Evolutionary conservation across 2,329 filamentous ascomycete genomes (phyloP).

Genomic region (Massarina eburnea): DNA sequence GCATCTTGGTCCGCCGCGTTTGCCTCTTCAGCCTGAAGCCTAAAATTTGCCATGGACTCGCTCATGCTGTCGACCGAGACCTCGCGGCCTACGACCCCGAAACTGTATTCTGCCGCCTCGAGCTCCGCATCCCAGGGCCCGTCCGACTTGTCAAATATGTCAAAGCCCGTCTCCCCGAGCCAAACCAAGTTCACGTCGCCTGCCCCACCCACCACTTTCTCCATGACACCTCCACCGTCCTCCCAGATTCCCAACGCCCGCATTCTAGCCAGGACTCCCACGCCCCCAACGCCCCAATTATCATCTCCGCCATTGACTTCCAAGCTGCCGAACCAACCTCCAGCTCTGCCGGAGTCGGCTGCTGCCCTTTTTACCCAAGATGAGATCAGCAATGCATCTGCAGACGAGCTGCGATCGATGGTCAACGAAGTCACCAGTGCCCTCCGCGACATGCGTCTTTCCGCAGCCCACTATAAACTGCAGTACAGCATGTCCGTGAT

Average conservation of each 20-base stretch:
- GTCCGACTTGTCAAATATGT: constrained; percentile 11
- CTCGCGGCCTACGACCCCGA: constrained; percentile 29
- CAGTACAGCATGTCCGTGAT: constrained; percentile 84
- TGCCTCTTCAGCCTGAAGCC: not conserved
- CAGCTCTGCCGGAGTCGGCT: constrained; percentile 31
- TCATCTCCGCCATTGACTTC: constrained; percentile 53
- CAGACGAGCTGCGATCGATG: constrained; percentile 57
- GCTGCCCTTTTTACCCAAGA: constrained; percentile 51
- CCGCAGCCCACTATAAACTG: constrained; percentile 85
- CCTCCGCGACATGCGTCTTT: constrained; percentile 72
- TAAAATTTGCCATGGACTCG: constrained; percentile 22
- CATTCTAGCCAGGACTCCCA: constrained; percentile 49
- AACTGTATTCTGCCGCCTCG: constrained; percentile 19
- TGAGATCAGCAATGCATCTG: constrained; percentile 55
- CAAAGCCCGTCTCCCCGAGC: constrained; percentile 26
- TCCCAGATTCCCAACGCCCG: constrained; percentile 54
- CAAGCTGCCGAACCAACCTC: constrained; percentile 29
- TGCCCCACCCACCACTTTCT: constrained; percentile 48
- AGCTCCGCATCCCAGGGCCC: constrained; percentile 19
- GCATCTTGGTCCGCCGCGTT: constrained; percentile 7
- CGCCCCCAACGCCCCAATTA: constrained; percentile 52
- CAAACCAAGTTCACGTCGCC: constrained; percentile 38
- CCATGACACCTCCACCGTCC: constrained; percentile 67
- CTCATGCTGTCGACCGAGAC: constrained; percentile 37
- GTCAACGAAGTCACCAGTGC: constrained; percentile 55